phyloP scores from a whole-genome alignment of 495 filamentous ascomycete species.

The Aspergillus incahuasiensis region DNA sequence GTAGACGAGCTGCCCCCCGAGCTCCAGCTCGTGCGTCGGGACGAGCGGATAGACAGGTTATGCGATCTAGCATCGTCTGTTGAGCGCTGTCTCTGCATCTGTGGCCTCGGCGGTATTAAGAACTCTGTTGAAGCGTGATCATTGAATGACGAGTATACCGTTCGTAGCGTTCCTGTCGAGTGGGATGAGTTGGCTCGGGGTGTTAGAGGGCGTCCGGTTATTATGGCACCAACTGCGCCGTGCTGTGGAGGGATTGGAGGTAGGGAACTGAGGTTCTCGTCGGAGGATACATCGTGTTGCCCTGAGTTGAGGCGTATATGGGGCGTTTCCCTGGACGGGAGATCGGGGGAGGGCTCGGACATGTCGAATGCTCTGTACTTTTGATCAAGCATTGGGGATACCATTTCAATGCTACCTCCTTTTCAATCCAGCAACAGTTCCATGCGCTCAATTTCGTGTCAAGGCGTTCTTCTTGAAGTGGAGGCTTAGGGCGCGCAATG shows the following conservation, averaged over 20 bases:
- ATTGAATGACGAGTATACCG: conserved; percentile 18
- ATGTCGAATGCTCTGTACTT: conserved; percentile 1
- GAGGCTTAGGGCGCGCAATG: background rate
- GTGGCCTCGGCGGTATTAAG: conserved; percentile 51
- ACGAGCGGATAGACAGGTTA: conserved; percentile 38
- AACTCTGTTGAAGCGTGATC: conserved; percentile 54
- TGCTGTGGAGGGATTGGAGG: conserved; percentile 16
- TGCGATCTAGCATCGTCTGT: conserved; percentile 41
- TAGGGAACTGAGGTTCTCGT: conserved; percentile 18
- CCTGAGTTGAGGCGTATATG: conserved; percentile 60
- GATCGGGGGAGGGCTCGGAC: conserved; percentile 8
- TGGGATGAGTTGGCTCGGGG: conserved; percentile 9
- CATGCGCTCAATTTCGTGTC: background rate
- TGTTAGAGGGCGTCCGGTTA: conserved; percentile 17
- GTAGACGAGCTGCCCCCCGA: conserved; percentile 57
- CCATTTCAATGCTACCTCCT: background rate
- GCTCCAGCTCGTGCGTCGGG: conserved; percentile 57
- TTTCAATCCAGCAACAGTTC: background rate
- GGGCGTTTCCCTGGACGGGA: conserved; percentile 8
- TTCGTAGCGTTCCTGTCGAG: conserved; percentile 19
- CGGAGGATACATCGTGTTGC: conserved; percentile 45
- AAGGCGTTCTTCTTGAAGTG: background rate
- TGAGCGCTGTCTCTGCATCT: conserved; percentile 30
- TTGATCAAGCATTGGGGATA: background rate
- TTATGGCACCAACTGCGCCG: background rate